Evolutionary conservation across 202 grass and related monocot genomes (phyloP), one percentile per base, ranked within the genome.

Genomic region (Brachypodium distachyon): DNA sequence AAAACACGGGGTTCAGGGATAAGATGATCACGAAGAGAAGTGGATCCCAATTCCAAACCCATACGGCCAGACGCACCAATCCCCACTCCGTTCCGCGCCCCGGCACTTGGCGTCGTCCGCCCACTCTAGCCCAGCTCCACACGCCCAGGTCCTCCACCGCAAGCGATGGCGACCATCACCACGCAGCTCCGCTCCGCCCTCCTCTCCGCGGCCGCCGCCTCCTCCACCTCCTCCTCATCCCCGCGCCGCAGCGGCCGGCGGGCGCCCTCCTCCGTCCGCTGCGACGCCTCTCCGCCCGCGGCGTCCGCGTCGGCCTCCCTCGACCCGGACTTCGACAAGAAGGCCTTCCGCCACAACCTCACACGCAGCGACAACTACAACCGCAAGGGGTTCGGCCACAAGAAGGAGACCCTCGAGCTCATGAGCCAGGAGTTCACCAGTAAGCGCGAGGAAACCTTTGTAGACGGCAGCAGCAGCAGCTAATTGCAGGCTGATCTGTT

Each of bases 361-460:
- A 85, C 91, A 23, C 92, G 96, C 82, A 92, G 96, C 85, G 91
- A 95, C 22, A 95, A 99, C 79, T 99, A 99, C 85, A 99, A 99
- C 77, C 85, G 96, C 60, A 91, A 89, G 52, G 96, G 96, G 0
- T 99, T 99, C 70, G 96, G 96, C 0, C 71, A 92, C 88, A 99
- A 99, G 96, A 90, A 99, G 81, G 96, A 99, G 89, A 99, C 96
- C 16, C 89, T 99, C 53, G 85, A 92, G 49, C 92, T 92, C 74
- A 99, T 99, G 91, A 85, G 80, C 85, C 80, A 82, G 41, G 91
- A 99, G 84, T 99, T 87, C 89, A 99, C 96, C 73, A 99, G 96
- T 99, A 75, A 78, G 86, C 77, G 0, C 36, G 1, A 33, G 16
- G 5, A 48, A 66, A 63, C 5, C n/a, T n/a, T n/a, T n/a, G n/a